Evolutionary conservation across 2,329 filamentous ascomycete genomes (phyloP).

Genomic region (Aspergillus sergii): DNA sequence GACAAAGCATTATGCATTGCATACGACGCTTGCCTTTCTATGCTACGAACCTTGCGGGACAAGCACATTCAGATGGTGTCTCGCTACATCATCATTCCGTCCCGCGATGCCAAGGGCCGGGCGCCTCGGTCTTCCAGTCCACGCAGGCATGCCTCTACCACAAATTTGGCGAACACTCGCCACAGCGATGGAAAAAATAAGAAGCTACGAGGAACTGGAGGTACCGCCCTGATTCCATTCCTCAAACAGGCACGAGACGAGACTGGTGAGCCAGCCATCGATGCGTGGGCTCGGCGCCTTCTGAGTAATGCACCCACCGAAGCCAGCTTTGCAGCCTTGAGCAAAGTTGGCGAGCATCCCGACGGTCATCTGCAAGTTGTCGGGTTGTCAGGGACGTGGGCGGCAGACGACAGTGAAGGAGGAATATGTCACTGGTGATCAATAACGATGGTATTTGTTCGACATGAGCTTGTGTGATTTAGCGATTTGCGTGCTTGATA

Average conservation of each 20-base stretch:
- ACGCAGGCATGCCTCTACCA: conserved; percentile 36
- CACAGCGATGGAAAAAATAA: conserved; percentile 48
- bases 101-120: conserved; percentile 67
- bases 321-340: conserved; percentile 46
- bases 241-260: conserved; percentile 95
- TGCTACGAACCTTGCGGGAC: conserved; percentile 77
- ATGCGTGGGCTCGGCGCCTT: conserved; percentile 62
- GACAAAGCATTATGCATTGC: conserved; percentile 73
- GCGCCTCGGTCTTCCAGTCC: conserved; percentile 62
- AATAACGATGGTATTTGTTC: not conserved
- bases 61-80: conserved; percentile 97
- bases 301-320: conserved; percentile 55
- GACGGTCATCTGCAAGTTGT: conserved; percentile 61
- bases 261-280: conserved; percentile 87
- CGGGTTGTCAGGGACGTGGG: conserved; percentile 83
- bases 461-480: not conserved
- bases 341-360: conserved; percentile 56
- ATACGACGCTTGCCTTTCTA: conserved; percentile 86
- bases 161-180: conserved; percentile 58
- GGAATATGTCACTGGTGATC: conserved; percentile 59
- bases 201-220: conserved; percentile 84
- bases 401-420: conserved; percentile 78
- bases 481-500: not conserved
- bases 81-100: conserved; percentile 91
- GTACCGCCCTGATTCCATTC: conserved; percentile 91